These are phyloP conservation scores for Podosphaera aphanis DNA, from an alignment of 2,329 filamentous ascomycete genomes.

Conservation along the genomic window DNA sequence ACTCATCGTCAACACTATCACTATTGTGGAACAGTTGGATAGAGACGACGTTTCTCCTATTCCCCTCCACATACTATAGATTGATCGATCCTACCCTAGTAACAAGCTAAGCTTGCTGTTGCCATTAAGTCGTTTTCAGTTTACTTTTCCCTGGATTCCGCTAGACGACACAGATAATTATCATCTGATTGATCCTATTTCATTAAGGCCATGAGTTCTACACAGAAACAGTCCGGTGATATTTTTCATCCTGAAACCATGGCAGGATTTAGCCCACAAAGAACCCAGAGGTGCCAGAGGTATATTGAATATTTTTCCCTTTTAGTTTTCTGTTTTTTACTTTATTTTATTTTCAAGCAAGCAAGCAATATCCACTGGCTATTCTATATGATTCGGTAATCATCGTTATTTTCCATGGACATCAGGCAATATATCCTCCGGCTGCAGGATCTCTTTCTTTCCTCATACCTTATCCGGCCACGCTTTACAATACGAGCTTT, in stretches of 20 bases:
- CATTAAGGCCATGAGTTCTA: slow-evolving; percentile 14
- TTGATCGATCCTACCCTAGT: not conserved
- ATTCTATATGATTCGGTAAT: too few species aligned
- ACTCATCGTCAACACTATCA: too few species aligned
- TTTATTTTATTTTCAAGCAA: too few species aligned
- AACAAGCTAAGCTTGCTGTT: not conserved
- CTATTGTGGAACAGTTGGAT: too few species aligned
- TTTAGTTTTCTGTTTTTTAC: slow-evolving; percentile 6
- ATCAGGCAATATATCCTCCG: too few species aligned
- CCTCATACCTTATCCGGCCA: too few species aligned
- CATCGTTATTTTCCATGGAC: too few species aligned
- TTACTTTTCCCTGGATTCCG: not conserved
- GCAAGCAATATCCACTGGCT: too few species aligned
- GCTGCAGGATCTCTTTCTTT: too few species aligned
- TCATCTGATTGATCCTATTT: too few species aligned
- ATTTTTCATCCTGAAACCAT: slow-evolving; percentile 14
- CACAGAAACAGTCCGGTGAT: slow-evolving; percentile 13
- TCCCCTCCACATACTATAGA: not conserved
- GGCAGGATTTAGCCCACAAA: slow-evolving; percentile 12
- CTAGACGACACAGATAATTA: too few species aligned
- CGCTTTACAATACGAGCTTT: too few species aligned
- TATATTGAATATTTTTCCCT: slow-evolving; percentile 13
- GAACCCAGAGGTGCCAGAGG: slow-evolving; percentile 14
- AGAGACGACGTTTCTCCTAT: not conserved
- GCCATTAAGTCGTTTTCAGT: not conserved